These are phyloP conservation scores for Lipomyces sp. DNA, from an alignment of 805 yeast species.

Conservation along the genomic window DNA sequence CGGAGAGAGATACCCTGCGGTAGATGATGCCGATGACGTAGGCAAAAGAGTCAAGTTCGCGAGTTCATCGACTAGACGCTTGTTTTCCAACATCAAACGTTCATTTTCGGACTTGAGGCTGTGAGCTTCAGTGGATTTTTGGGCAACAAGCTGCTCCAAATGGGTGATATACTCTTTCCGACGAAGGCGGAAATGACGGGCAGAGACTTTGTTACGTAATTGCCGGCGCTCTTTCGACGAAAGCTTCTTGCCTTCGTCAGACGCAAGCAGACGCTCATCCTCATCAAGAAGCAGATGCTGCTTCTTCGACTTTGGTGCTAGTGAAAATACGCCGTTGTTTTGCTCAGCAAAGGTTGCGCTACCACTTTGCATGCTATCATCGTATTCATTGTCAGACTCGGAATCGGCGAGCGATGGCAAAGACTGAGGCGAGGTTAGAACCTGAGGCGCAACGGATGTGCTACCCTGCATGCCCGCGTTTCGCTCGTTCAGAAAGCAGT, in stretches of 20 bases:
- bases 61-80: constrained; percentile 29
- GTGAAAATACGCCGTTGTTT: not conserved
- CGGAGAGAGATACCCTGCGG: constrained; percentile 7
- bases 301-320: not conserved
- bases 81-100: constrained; percentile 32
- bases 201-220: constrained; percentile 43
- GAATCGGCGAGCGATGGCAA: constrained; percentile 3
- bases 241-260: constrained; percentile 41
- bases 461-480: not conserved
- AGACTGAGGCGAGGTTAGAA: constrained; percentile 11
- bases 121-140: constrained; percentile 37
- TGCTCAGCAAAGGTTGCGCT: not conserved
- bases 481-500: constrained; percentile 3
- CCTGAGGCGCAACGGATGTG: constrained; percentile 1
- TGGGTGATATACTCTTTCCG: constrained; percentile 44
- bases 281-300: constrained; percentile 33
- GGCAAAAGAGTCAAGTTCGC: constrained; percentile 22
- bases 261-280: constrained; percentile 43
- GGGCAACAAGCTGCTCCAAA: constrained; percentile 40
- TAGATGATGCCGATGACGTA: not conserved
- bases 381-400: constrained; percentile 23
- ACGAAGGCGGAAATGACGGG: constrained; percentile 44
- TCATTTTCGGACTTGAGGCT: constrained; percentile 36
- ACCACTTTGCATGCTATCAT: not conserved
- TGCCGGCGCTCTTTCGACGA: constrained; percentile 44